A percentile compares a stretch with the other conserved stretches of the same genome.
Evolutionary conservation across 495 filamentous ascomycete species (phyloP).

Genomic region (Tuber calosporum): DNA sequence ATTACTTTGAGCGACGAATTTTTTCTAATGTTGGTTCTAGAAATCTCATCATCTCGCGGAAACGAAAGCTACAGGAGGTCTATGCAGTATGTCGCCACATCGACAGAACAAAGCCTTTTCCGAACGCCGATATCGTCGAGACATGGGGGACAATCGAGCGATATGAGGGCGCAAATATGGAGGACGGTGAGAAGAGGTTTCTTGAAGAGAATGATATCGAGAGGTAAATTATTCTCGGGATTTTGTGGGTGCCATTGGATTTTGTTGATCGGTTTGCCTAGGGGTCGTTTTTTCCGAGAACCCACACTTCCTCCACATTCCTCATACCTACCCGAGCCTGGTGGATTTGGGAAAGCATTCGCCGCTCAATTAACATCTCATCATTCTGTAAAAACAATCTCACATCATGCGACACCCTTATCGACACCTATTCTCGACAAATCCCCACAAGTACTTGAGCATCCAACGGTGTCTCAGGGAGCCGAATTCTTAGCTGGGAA

Average conservation of each 20-base stretch:
- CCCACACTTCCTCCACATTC: constrained; percentile 32
- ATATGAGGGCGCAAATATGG: constrained; percentile 33
- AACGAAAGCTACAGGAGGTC: constrained; percentile 40
- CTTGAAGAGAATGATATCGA: constrained; percentile 41
- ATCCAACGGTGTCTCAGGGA: constrained; percentile 9
- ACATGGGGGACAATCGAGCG: constrained; percentile 36
- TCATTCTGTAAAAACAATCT: constrained; percentile 9
- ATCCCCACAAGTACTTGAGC: neutral
- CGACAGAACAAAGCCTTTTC: constrained; percentile 30
- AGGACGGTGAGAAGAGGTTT: constrained; percentile 36
- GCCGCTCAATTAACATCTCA: constrained; percentile 14
- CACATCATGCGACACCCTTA: constrained; percentile 8
- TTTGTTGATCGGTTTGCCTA: constrained; percentile 16
- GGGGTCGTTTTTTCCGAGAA: constrained; percentile 36
- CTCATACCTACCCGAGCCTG: constrained; percentile 34
- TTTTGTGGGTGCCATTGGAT: neutral
- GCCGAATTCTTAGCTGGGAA: constrained; percentile 26
- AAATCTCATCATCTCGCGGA: constrained; percentile 36
- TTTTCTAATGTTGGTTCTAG: constrained; percentile 13
- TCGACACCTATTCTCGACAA: constrained; percentile 17
- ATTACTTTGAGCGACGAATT: neutral
- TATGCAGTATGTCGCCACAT: constrained; percentile 38
- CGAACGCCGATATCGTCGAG: constrained; percentile 29
- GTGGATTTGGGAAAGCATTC: constrained; percentile 20
- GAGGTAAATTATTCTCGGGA: constrained; percentile 15